A percentile compares a stretch with the other conserved stretches of the same genome.
Conservation (phyloP, 352 stramenopile genomes). For the Phytopythium ostracodes region DNA sequence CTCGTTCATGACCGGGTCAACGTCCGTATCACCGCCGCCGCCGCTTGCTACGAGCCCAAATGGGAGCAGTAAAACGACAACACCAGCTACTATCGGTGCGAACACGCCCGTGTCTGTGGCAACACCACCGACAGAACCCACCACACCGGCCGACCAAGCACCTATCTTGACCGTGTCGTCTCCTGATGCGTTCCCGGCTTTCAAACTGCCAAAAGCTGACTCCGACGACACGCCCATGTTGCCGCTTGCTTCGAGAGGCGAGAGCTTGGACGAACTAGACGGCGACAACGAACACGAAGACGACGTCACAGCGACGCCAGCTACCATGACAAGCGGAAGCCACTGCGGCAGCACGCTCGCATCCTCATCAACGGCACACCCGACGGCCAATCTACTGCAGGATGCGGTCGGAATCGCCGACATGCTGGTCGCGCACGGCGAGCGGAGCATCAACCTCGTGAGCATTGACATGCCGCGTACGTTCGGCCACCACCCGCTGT, state of each 20-base stretch:
- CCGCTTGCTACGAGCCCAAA: not conserved
- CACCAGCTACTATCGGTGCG: not conserved
- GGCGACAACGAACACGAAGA: not conserved
- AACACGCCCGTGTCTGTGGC: not conserved
- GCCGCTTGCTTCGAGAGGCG: not conserved
- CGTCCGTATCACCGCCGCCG: not conserved
- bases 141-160: not conserved
- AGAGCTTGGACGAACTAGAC: slow-evolving; percentile 5
- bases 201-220: slow-evolving; percentile 7
- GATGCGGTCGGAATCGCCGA: slow-evolving; percentile 75
- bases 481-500: slow-evolving; percentile 78
- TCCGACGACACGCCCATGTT: slow-evolving; percentile 10
- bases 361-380: not conserved
- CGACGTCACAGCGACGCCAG: not conserved
- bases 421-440: slow-evolving; percentile 71
- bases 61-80: not conserved
- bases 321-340: not conserved
- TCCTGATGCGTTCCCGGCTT: not conserved
- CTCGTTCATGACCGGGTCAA: slow-evolving; percentile 8
- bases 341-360: not conserved
- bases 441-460: slow-evolving; percentile 82
- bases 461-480: slow-evolving; percentile 83
- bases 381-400: slow-evolving; percentile 26
- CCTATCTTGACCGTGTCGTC: not conserved
- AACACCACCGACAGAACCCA: no score